Percentiles rank a stretch among this genome's conserved stretches.
Evolutionary conservation across 805 yeast species (phyloP).

Genomic region (Candida jianshihensis): DNA sequence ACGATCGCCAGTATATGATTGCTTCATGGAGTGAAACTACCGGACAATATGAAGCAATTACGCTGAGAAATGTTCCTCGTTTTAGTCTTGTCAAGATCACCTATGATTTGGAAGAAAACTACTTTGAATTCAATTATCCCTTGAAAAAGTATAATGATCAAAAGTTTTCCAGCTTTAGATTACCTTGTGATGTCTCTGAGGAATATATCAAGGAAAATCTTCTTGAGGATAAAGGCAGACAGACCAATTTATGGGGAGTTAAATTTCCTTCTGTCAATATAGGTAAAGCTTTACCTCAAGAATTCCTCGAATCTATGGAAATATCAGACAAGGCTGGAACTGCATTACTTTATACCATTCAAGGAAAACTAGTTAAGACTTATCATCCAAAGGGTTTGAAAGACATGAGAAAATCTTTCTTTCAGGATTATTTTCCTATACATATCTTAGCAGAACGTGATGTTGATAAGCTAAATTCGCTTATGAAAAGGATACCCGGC

Average conservation of each 20-base stretch:
- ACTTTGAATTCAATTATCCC: conserved; percentile 17
- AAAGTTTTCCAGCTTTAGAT: conserved; percentile 7
- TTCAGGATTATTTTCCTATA: conserved; percentile 20
- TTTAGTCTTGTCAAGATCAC: conserved; percentile 10
- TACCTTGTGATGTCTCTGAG: conserved; percentile 14
- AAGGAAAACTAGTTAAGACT: conserved; percentile 13
- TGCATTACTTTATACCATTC: conserved; percentile 12
- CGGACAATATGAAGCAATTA: conserved; percentile 9
- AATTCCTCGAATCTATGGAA: conserved; percentile 14
- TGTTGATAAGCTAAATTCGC: conserved; percentile 9
- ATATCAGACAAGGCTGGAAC: conserved; percentile 9
- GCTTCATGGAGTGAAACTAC: conserved; percentile 15
- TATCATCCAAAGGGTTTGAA: conserved; percentile 11
- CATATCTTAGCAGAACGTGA: conserved; percentile 10
- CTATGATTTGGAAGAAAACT: conserved; percentile 12
- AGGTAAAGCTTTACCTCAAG: conserved; percentile 15
- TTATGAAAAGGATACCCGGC: conserved; percentile 2
- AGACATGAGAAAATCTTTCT: conserved; percentile 9
- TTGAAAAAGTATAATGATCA: not conserved
- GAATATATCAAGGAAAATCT: conserved; percentile 12
- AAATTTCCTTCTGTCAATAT: conserved; percentile 11
- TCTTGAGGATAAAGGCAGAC: conserved; percentile 1
- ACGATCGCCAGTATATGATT: conserved; percentile 17
- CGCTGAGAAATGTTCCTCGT: conserved; percentile 12
- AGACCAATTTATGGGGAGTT: conserved; percentile 15